Conservation (phyloP, 2,329 filamentous ascomycete species). For the Aspergillus clavatus region DNA sequence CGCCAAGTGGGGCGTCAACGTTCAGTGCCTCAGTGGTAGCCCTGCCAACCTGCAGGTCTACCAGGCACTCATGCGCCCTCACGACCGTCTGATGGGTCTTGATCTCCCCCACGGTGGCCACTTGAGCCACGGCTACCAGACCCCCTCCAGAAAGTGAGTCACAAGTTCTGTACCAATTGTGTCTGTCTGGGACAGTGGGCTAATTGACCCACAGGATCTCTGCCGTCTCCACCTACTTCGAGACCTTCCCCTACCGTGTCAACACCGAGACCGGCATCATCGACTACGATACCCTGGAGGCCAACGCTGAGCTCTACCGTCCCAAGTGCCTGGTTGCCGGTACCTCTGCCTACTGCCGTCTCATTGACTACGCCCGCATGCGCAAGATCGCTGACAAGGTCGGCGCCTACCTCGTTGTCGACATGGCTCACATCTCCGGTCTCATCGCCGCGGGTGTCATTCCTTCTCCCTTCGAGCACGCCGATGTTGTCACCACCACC, state of each 20-base stretch:
- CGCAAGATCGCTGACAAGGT: conserved; percentile 85
- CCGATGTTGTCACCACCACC: conserved; percentile 95
- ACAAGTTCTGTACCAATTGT: not conserved
- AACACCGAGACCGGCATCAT: conserved; percentile 88
- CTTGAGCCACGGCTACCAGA: conserved; percentile 95
- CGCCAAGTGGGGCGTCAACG: conserved; percentile 96
- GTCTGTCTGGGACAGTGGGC: not conserved
- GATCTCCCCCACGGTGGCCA: conserved; percentile 96
- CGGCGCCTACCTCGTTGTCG: conserved; percentile 85
- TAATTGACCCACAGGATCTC: conserved; percentile 61
- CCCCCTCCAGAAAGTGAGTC: conserved; percentile 73
- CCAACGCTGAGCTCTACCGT: conserved; percentile 80
- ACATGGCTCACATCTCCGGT: conserved; percentile 97
- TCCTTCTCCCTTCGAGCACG: conserved; percentile 80
- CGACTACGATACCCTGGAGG: conserved; percentile 88
- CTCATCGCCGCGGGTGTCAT: conserved; percentile 88
- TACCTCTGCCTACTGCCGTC: conserved; percentile 89
- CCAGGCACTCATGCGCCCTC: conserved; percentile 86
- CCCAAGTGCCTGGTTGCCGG: conserved; percentile 95
- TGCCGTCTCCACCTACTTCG: conserved; percentile 98
- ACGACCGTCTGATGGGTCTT: conserved; percentile 94
- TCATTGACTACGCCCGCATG: conserved; percentile 93
- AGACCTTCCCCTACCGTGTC: conserved; percentile 91
- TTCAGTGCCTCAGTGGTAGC: conserved; percentile 87
- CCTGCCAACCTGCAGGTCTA: conserved; percentile 98